Conservation (phyloP, 2,329 filamentous ascomycete species). For the Lachnellula subtilissima region DNA sequence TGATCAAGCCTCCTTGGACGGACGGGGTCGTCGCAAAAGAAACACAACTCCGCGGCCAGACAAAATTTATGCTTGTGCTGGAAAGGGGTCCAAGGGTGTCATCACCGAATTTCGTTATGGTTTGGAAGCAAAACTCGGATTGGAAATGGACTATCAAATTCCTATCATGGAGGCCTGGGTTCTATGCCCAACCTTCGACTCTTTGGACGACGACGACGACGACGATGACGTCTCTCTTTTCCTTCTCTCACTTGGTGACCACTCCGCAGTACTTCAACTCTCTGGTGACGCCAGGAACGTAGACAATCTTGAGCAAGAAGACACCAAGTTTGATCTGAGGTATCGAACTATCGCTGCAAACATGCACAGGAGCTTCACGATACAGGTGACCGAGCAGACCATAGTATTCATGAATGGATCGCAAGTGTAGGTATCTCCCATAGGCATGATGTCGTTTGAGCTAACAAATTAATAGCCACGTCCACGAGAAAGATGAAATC, state of each 20-base stretch:
- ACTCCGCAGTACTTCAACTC: constrained; percentile 39
- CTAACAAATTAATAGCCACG: constrained; percentile 12
- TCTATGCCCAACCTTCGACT: constrained; percentile 31
- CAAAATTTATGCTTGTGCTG: constrained; percentile 62
- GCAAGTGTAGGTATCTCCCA: constrained; percentile 15
- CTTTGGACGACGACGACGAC: constrained; percentile 8
- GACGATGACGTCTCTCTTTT: constrained; percentile 16
- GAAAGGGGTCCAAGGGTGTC: constrained; percentile 56
- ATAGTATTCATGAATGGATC: constrained; percentile 20
- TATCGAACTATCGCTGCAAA: constrained; percentile 48
- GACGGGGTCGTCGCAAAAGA: neutral
- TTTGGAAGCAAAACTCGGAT: constrained; percentile 61
- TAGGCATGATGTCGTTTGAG: neutral
- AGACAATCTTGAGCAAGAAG: constrained; percentile 38
- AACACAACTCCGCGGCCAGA: constrained; percentile 38
- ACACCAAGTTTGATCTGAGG: constrained; percentile 45
- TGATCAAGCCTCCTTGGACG: constrained; percentile 13
- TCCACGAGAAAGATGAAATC: constrained; percentile 11
- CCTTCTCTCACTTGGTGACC: constrained; percentile 26
- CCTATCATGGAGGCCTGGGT: constrained; percentile 51
- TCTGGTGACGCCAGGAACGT: constrained; percentile 44
- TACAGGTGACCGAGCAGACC: constrained; percentile 51
- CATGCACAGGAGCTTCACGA: constrained; percentile 35
- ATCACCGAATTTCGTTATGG: constrained; percentile 67
- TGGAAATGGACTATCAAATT: constrained; percentile 48